phyloP scores from a whole-genome alignment of 2,329 filamentous ascomycete genomes.

The Hirsutella rhossiliensis region DNA sequence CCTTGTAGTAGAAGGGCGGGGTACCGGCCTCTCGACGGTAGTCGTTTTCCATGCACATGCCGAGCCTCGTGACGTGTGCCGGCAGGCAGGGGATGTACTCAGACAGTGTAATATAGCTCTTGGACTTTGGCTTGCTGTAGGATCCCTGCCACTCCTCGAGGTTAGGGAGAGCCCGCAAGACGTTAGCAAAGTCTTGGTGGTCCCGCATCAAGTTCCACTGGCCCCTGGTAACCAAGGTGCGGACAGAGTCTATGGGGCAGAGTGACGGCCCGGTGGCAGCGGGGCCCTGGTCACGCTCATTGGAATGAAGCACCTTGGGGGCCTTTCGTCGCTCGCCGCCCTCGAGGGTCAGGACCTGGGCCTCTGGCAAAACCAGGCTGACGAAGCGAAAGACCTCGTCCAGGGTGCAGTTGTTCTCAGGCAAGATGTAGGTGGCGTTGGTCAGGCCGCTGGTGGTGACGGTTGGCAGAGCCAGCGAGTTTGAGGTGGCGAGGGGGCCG shows the following conservation, averaged over 20 bases:
- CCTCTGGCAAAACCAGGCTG: conserved; percentile 42
- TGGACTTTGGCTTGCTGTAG: conserved; percentile 61
- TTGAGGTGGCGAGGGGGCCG: conserved; percentile 27
- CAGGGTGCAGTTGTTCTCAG: conserved; percentile 55
- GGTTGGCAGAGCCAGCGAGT: conserved; percentile 33
- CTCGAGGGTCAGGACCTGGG: conserved; percentile 58
- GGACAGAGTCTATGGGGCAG: conserved; percentile 40
- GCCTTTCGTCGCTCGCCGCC: conserved; percentile 69
- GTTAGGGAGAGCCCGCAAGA: conserved; percentile 52
- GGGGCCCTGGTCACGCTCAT: conserved; percentile 7
- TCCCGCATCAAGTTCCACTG: conserved; percentile 66
- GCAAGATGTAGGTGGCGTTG: conserved; percentile 46
- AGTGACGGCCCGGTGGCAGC: conserved; percentile 20
- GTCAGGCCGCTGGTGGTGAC: conserved; percentile 43
- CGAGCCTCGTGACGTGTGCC: conserved; percentile 46
- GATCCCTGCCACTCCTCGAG: conserved; percentile 51
- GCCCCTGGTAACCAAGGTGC: conserved; percentile 59
- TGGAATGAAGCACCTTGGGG: conserved; percentile 43
- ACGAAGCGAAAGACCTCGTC: conserved; percentile 59
- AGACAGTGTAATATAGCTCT: conserved; percentile 60
- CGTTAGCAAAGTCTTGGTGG: conserved; percentile 47
- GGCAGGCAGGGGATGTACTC: conserved; percentile 48
- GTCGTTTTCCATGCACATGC: conserved; percentile 60
- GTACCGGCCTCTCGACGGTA: conserved; percentile 53
- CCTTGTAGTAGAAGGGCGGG: conserved; percentile 49